Evolutionary conservation across 345 rosid genomes (phyloP).

Genomic region (Garcia nutans): DNA sequence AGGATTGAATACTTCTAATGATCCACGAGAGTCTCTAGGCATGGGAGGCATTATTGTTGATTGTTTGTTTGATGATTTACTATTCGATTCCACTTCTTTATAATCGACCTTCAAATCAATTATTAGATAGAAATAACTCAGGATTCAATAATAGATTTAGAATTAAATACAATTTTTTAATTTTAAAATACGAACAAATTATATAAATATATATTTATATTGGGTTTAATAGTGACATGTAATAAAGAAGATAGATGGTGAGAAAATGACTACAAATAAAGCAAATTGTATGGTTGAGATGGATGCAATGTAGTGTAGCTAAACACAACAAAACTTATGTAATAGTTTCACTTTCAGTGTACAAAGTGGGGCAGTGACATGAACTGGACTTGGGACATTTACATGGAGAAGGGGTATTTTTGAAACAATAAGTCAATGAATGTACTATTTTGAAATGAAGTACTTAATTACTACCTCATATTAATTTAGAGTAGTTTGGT

Average conservation of each 20-base stretch:
- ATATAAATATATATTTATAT: no score
- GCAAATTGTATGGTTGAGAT: no score
- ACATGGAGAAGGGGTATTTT: neutral
- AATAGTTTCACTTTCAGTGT: conserved; percentile 12
- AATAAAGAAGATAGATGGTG: neutral
- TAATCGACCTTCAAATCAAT: no score
- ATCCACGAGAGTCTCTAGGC: conserved; percentile 70
- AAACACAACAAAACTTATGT: neutral
- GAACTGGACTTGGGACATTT: conserved; percentile 10
- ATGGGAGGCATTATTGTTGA: conserved; percentile 38
- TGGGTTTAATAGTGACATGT: no score
- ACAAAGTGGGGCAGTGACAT: conserved; percentile 14
- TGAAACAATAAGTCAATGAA: neutral
- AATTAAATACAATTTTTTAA: no score
- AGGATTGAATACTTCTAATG: conserved; percentile 87
- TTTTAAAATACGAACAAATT: no score
- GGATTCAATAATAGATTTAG: no score
- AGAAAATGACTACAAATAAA: no score
- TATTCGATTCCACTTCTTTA: conserved; percentile 49
- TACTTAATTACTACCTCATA: neutral
- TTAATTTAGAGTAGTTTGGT: neutral
- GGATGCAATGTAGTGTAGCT: neutral
- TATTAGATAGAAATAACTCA: no score
- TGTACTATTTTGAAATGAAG: neutral
- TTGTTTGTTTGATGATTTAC: conserved; percentile 39